phyloP scores from a whole-genome alignment of 1,284 basidiomycete genomes.

The Microbotryomycetes sp. region DNA sequence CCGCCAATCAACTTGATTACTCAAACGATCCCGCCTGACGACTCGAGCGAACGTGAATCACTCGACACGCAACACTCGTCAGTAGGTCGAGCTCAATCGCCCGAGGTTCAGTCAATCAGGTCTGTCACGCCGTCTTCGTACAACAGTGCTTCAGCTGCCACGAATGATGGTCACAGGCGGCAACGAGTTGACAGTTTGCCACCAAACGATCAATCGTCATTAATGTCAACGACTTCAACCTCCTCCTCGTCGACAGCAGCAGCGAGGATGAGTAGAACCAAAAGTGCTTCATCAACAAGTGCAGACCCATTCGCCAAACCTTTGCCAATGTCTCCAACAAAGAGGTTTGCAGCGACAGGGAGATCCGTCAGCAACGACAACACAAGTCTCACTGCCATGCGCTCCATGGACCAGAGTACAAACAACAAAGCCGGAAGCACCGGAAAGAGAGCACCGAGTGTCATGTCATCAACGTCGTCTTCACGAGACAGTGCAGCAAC shows the following conservation, averaged over 20 bases:
- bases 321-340: background rate
- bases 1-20: conserved; percentile 5
- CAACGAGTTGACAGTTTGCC: background rate
- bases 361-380: background rate
- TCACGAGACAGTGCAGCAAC: conserved; percentile 4
- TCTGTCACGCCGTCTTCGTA: conserved; percentile 17
- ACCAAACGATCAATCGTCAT: background rate
- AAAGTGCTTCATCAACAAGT: conserved; percentile 4
- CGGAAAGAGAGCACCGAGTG: background rate
- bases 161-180: background rate
- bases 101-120: conserved; percentile 13
- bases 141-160: background rate
- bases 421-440: background rate
- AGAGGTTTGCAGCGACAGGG: background rate
- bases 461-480: background rate
- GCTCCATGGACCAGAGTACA: background rate
- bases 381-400: background rate
- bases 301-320: background rate
- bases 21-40: background rate
- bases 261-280: background rate
- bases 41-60: background rate
- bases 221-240: no score
- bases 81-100: background rate
- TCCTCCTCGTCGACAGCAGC: no score
- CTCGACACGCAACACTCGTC: background rate